phyloP scores from a whole-genome alignment of 768 basidiomycete genomes.

The Xerocomellus intermedius region DNA sequence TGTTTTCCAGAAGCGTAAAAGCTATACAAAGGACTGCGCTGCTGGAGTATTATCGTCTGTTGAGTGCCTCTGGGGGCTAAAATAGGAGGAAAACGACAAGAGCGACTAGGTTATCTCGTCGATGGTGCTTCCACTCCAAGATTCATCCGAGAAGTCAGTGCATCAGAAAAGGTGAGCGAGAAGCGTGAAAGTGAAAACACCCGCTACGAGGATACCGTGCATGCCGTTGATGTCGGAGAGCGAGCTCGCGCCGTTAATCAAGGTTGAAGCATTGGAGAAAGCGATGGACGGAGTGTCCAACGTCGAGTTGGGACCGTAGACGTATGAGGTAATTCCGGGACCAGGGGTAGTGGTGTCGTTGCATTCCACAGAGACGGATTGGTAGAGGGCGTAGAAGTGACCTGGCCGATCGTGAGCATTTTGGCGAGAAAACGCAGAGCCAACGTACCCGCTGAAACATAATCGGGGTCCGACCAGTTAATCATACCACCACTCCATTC shows the following conservation, averaged over 20 bases:
- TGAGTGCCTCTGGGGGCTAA: not conserved
- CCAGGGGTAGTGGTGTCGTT: constrained; percentile 44
- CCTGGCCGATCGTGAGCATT: constrained; percentile 35
- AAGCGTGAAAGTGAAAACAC: constrained; percentile 11
- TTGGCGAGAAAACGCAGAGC: not conserved
- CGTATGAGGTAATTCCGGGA: constrained; percentile 57
- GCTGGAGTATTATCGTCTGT: not conserved
- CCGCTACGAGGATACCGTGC: constrained; percentile 13
- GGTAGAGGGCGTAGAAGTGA: constrained; percentile 67
- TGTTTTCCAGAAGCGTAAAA: not conserved
- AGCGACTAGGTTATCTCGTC: not conserved
- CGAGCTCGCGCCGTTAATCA: constrained; percentile 43
- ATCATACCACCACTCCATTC: constrained; percentile 83
- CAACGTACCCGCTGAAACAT: constrained; percentile 54
- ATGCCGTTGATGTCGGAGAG: constrained; percentile 7
- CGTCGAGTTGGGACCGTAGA: constrained; percentile 57
- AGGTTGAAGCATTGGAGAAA: constrained; percentile 57
- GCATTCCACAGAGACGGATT: constrained; percentile 65
- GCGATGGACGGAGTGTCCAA: constrained; percentile 50
- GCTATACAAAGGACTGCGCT: not conserved
- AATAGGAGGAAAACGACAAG: not conserved
- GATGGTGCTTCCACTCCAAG: not conserved
- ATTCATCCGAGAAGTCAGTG: not conserved
- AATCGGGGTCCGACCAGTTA: constrained; percentile 79
- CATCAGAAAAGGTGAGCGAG: constrained; percentile 23